Conservation (phyloP, 1,139 yeast genomes). For the Zygosaccharomyces pseudobailii region DNA sequence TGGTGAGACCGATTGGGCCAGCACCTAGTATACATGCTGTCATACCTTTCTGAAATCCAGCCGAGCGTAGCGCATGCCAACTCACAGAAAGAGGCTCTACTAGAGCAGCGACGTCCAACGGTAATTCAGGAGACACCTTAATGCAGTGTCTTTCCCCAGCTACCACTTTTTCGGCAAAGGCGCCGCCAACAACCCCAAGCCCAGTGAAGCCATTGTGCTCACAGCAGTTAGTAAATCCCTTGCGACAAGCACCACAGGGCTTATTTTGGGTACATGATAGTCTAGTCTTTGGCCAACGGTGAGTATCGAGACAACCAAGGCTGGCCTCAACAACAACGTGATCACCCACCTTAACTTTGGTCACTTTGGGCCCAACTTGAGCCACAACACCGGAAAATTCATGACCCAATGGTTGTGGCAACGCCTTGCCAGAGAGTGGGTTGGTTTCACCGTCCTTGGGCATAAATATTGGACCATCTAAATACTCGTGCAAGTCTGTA, state of each 20-base stretch:
- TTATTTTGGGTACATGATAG: constrained; percentile 20
- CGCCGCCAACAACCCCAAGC: constrained; percentile 44
- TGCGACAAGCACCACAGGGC: constrained; percentile 42
- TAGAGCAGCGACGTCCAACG: constrained; percentile 45
- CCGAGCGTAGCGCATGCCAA: constrained; percentile 47
- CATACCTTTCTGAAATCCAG: constrained; percentile 38
- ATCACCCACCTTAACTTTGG: constrained; percentile 37
- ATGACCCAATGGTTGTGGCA: constrained; percentile 52
- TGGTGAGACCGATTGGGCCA: constrained; percentile 51
- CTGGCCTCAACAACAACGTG: constrained; percentile 49
- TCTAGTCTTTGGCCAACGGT: constrained; percentile 9
- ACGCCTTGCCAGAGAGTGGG: constrained; percentile 32
- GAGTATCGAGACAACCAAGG: constrained; percentile 44
- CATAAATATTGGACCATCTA: constrained; percentile 47
- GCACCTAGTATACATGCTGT: constrained; percentile 48
- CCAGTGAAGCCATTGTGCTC: constrained; percentile 42
- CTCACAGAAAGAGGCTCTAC: constrained; percentile 51
- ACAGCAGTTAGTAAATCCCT: constrained; percentile 47
- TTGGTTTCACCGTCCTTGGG: constrained; percentile 32
- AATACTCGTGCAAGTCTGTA: constrained; percentile 45
- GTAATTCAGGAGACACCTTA: constrained; percentile 43
- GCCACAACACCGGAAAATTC: constrained; percentile 44
- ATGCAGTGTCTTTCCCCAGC: constrained; percentile 39
- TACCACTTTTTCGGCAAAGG: constrained; percentile 42
- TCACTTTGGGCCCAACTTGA: constrained; percentile 37